These are phyloP conservation scores for Multifurca ochricompacta DNA, from an alignment of 768 basidiomycete species.

Conservation along the genomic window DNA sequence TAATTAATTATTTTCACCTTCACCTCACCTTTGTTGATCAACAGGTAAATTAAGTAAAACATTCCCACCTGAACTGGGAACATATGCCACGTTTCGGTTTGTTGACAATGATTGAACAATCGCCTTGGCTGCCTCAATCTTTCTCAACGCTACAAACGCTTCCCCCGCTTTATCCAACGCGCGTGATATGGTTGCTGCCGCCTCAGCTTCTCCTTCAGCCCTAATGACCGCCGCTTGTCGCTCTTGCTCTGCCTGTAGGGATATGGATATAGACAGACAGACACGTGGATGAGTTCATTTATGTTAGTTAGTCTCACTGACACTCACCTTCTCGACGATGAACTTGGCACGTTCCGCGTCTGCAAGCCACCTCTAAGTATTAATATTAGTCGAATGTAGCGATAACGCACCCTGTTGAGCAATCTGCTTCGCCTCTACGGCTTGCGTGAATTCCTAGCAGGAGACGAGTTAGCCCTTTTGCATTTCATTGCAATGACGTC, in stretches of 20 bases:
- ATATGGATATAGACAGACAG: too few relatives aligned
- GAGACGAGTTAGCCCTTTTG: constrained; percentile 9
- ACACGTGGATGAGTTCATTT: constrained; percentile 12
- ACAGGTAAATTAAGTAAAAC: constrained; percentile 79
- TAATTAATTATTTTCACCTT: neutral
- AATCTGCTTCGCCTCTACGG: constrained; percentile 99
- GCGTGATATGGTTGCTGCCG: constrained; percentile 84
- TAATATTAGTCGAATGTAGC: neutral
- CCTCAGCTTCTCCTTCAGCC: constrained; percentile 98
- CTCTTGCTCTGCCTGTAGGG: constrained; percentile 96
- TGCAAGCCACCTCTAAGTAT: constrained; percentile 26
- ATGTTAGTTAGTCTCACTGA: neutral
- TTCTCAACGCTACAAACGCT: constrained; percentile 88
- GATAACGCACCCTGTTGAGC: constrained; percentile 80
- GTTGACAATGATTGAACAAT: constrained; percentile 78
- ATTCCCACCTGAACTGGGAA: constrained; percentile 73
- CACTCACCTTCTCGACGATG: constrained; percentile 89
- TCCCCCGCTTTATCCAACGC: constrained; percentile 93
- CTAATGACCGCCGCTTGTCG: constrained; percentile 96
- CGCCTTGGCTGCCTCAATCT: constrained; percentile 97
- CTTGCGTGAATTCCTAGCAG: constrained; percentile 82
- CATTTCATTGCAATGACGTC: neutral
- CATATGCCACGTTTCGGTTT: constrained; percentile 84
- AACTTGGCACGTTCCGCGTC: constrained; percentile 99
- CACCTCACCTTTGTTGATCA: constrained; percentile 32